Percentiles rank a stretch among this genome's conserved stretches.
These are phyloP conservation scores for Ilyonectria sp. DNA, from an alignment of 2,329 filamentous ascomycete species.

Conservation along the genomic window DNA sequence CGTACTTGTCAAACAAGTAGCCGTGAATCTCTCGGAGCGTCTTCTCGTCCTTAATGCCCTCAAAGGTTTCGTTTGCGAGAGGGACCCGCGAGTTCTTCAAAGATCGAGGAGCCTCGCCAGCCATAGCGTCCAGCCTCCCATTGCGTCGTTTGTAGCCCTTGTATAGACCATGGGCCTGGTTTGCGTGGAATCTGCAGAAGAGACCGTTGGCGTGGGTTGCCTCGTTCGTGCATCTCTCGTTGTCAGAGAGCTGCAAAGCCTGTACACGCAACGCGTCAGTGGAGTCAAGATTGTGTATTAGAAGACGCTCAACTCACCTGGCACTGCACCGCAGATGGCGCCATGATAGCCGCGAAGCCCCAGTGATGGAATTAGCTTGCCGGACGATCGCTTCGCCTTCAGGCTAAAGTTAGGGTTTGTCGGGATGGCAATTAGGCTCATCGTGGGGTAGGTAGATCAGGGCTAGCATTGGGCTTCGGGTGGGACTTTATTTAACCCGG, in stretches of 20 bases:
- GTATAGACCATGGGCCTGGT: conserved; percentile 44
- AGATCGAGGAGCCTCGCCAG: conserved; percentile 33
- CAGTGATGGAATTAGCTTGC: too few species aligned
- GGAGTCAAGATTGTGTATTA: too few species aligned
- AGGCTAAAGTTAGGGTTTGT: too few species aligned
- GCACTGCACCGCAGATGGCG: neutral
- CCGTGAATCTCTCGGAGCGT: conserved; percentile 34
- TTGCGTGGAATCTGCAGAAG: conserved; percentile 46
- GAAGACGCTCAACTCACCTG: neutral
- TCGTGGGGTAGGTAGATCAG: too few species aligned
- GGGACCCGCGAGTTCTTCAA: conserved; percentile 29
- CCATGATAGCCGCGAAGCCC: neutral
- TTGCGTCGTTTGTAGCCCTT: conserved; percentile 48
- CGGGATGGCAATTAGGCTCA: too few species aligned
- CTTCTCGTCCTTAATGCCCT: conserved; percentile 25
- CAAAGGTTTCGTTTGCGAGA: conserved; percentile 44
- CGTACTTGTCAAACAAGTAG: conserved; percentile 44
- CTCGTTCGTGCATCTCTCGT: conserved; percentile 74
- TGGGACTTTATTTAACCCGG: too few species aligned
- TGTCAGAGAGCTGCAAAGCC: conserved; percentile 39
- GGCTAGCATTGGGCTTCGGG: too few species aligned
- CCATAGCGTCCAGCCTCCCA: conserved; percentile 39
- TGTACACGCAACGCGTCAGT: neutral
- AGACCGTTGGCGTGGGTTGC: conserved; percentile 43
- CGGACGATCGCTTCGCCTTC: too few species aligned